Base-by-base conservation (phyloP, 129 eudicot species). In the Flaveria bidentis region DNA sequence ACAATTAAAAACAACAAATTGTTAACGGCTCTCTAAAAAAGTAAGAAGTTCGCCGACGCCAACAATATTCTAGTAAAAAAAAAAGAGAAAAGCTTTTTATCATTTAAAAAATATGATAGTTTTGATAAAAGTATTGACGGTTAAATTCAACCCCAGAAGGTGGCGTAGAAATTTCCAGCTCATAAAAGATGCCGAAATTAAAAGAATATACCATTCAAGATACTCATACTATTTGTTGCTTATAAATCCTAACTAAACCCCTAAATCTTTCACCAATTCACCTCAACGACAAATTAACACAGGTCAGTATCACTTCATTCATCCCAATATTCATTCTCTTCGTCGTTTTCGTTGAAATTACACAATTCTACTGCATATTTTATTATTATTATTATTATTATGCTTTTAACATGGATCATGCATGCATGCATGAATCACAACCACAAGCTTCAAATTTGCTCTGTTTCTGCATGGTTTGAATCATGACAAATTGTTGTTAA, bases 91-190 rank as follows among this genome's bases (percentile, higher is more conserved):
- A 28, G 30, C 30, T 28, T 28, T 28, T 28, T 2, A 28, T 28
- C 30, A 28, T 28, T 28, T 2, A 28, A 28, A 28, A 28, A 28
- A 28, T 28, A 28, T 28, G 30, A 28, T 28, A 28, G 30, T 28
- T 28, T 26, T 28, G n/a, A 51, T 18, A 47, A 73, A 73, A 62
- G 42, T 75, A 77, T n/a, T 53, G 30, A 14, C 71, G 20, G 76
- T 69, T 78, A 70, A 46, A 56, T 78, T 78, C n/a, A 45, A 58
- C 69, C 81, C 81, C 30, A 78, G 75, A 78, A 69, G 42, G 82
- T 78, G 82, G 82, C 63, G 76, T 33, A 11, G 76, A 78, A 78
- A 69, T 44, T 78, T 69, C 11, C 41, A 77, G 68, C 36, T 55
- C 5, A 53, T 26, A 16, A 9, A 68, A 77, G 75, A 77, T 77